Conservation (phyloP, 805 yeast genomes). For the Yarrowia yakushimensis region DNA sequence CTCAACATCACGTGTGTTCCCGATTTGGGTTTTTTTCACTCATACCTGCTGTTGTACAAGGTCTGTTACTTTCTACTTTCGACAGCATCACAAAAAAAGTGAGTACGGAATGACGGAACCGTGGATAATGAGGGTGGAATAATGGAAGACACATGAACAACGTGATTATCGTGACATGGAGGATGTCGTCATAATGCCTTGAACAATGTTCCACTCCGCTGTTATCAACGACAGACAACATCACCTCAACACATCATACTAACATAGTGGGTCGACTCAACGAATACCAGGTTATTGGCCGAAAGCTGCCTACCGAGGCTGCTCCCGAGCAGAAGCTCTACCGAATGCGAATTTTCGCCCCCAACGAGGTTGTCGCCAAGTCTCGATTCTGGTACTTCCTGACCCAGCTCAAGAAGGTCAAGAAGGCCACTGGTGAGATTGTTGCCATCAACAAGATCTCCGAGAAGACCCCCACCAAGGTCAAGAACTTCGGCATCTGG, state of each 20-base stretch:
- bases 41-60: slow-evolving; percentile 18
- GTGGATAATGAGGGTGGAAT: neutral
- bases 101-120: neutral
- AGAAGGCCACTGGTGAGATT: slow-evolving; percentile 99
- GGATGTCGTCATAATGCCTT: neutral
- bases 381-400: slow-evolving; percentile 99
- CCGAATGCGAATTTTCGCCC: slow-evolving; percentile 99
- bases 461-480: slow-evolving; percentile 98
- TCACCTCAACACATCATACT: neutral
- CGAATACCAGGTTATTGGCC: slow-evolving; percentile 99
- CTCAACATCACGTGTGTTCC: slow-evolving; percentile 21
- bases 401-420: slow-evolving; percentile 98
- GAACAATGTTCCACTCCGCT: neutral
- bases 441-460: slow-evolving; percentile 86
- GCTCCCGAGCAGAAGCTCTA: slow-evolving; percentile 99
- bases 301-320: slow-evolving; percentile 98
- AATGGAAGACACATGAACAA: neutral
- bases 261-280: slow-evolving; percentile 84
- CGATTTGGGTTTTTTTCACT: slow-evolving; percentile 25
- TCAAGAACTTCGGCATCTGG: slow-evolving; percentile 99
- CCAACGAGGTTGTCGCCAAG: slow-evolving; percentile 98
- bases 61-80: slow-evolving; percentile 24
- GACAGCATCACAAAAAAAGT: slow-evolving; percentile 26
- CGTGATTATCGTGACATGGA: neutral
- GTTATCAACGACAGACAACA: neutral